Evolutionary conservation across 2,329 filamentous ascomycete species (phyloP).

Genomic region (Aureobasidium melanogenum): DNA sequence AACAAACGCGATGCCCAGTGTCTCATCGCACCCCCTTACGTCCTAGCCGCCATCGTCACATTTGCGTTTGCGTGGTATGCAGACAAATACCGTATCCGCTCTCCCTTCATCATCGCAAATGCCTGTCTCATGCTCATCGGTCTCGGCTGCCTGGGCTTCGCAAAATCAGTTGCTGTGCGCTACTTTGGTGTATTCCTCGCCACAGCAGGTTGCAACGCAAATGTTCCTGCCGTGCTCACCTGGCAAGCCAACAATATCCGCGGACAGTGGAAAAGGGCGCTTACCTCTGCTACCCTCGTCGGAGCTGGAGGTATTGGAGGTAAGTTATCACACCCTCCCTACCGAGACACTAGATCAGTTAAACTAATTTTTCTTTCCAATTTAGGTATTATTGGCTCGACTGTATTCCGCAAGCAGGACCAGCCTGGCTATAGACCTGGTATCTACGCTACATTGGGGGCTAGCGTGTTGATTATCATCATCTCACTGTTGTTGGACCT

Average conservation of each 20-base stretch:
- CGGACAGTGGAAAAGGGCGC: slow-evolving; percentile 80
- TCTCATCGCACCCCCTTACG: slow-evolving; percentile 26
- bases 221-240: slow-evolving; percentile 64
- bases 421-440: slow-evolving; percentile 25
- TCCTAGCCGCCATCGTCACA: slow-evolving; percentile 25
- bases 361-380: too few species aligned
- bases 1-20: slow-evolving; percentile 22
- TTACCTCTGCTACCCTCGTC: slow-evolving; percentile 67
- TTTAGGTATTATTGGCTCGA: slow-evolving; percentile 43
- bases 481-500: slow-evolving; percentile 23
- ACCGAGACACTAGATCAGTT: too few species aligned
- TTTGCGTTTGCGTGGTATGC: slow-evolving; percentile 21
- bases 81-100: slow-evolving; percentile 27
- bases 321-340: too few species aligned
- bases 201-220: slow-evolving; percentile 37
- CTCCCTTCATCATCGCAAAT: slow-evolving; percentile 28
- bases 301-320: slow-evolving; percentile 67
- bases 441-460: slow-evolving; percentile 24
- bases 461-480: slow-evolving; percentile 21
- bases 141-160: slow-evolving; percentile 26
- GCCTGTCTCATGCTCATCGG: slow-evolving; percentile 25
- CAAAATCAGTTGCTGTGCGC: slow-evolving; percentile 19
- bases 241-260: slow-evolving; percentile 85
- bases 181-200: slow-evolving; percentile 31
- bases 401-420: slow-evolving; percentile 27